These are phyloP conservation scores for Colletotrichum sp. DNA, from an alignment of 2,329 filamentous ascomycete species.

Conservation along the genomic window DNA sequence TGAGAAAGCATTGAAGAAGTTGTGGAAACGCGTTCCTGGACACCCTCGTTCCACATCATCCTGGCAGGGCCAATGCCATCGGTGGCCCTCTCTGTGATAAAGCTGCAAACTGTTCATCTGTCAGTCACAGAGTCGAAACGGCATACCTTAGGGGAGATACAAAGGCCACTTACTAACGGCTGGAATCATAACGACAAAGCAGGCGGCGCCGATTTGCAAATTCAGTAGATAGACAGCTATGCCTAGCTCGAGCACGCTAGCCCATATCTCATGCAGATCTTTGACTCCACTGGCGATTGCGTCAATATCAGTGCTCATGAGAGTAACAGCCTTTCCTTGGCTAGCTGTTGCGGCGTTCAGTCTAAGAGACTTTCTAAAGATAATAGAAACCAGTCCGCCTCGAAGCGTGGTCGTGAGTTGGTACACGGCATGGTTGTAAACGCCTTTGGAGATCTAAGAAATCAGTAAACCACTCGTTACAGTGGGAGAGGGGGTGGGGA, in stretches of 20 bases:
- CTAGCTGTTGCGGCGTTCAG: constrained; percentile 11
- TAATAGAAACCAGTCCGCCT: constrained; percentile 20
- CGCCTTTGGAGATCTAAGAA: neutral
- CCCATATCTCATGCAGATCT: constrained; percentile 24
- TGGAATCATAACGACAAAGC: constrained; percentile 41
- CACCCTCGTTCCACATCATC: constrained; percentile 31
- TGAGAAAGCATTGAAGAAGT: constrained; percentile 33
- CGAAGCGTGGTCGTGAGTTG: constrained; percentile 26
- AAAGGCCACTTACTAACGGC: constrained; percentile 31
- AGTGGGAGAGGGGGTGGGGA: neutral
- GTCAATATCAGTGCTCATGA: constrained; percentile 22
- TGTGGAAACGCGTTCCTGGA: constrained; percentile 34
- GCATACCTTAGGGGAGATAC: too few relatives aligned
- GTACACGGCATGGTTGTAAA: constrained; percentile 22
- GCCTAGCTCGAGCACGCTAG: constrained; percentile 22
- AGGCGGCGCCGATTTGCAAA: constrained; percentile 22
- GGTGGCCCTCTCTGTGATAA: neutral
- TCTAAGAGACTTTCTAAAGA: constrained; percentile 24
- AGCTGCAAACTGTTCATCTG: neutral
- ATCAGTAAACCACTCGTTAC: neutral
- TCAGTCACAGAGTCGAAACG: neutral
- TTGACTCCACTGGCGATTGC: constrained; percentile 17
- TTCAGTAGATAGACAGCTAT: constrained; percentile 22
- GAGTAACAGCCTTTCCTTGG: constrained; percentile 18
- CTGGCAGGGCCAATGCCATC: neutral